Conservation (phyloP, 1,139 yeast species). For the Suhomyces choctaworum region DNA sequence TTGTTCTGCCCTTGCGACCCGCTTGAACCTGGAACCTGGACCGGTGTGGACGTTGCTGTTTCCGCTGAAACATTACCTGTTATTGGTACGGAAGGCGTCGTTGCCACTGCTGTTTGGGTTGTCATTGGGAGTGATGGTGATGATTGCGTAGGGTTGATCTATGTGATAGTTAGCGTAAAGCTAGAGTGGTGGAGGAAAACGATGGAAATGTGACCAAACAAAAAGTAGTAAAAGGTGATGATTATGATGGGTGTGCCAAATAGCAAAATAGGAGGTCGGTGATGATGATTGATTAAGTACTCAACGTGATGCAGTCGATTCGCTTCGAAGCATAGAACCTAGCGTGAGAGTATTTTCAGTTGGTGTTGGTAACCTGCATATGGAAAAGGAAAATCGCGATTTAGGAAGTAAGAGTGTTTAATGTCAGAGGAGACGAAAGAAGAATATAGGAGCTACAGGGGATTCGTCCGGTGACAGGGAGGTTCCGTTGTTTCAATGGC, state of each 20-base stretch:
- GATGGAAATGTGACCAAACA: too few species aligned
- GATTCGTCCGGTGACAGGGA: too few species aligned
- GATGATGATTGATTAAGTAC: conserved; percentile 4
- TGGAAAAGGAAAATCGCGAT: background rate
- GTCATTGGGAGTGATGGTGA: conserved; percentile 2
- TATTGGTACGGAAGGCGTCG: conserved; percentile 3
- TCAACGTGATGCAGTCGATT: conserved; percentile 5
- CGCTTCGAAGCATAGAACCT: conserved; percentile 4
- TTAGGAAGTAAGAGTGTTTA: too few species aligned
- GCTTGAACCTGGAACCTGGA: conserved; percentile 4
- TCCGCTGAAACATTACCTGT: conserved; percentile 8
- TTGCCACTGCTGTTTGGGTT: conserved; percentile 7
- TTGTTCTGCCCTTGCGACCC: conserved; percentile 25
- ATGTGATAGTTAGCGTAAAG: too few species aligned
- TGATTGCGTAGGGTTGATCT: conserved; percentile 1
- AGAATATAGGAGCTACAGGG: too few species aligned
- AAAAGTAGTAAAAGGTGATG: too few species aligned
- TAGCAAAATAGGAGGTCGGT: background rate
- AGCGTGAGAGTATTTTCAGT: conserved; percentile 5
- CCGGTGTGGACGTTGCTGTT: conserved; percentile 4
- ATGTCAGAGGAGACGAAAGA: too few species aligned
- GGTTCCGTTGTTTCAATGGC: too few species aligned
- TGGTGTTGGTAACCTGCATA: conserved; percentile 6
- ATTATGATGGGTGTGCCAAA: too few species aligned
- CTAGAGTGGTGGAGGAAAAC: too few species aligned